Evolutionary conservation across 805 yeast genomes (phyloP).

Genomic region (Dipodascus albidus): DNA sequence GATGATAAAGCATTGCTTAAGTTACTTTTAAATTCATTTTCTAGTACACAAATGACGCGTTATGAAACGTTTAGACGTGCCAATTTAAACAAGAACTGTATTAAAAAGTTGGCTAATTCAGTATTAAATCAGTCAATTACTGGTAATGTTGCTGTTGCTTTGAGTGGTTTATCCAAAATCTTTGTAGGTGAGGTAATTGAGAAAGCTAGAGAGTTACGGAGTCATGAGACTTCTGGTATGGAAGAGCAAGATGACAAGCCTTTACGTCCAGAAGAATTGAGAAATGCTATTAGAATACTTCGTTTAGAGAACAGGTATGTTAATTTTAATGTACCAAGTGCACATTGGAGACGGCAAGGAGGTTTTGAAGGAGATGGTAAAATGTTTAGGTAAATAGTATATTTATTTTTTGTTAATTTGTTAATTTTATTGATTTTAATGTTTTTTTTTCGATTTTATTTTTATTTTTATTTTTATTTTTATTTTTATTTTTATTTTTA

Average conservation of each 20-base stretch:
- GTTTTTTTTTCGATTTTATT: background rate
- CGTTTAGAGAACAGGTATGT: slow-evolving; percentile 45
- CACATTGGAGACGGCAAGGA: slow-evolving; percentile 63
- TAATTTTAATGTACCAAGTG: slow-evolving; percentile 32
- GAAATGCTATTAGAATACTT: slow-evolving; percentile 72
- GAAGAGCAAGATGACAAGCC: slow-evolving; percentile 32
- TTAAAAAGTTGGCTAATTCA: slow-evolving; percentile 68
- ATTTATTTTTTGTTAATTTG: too few species aligned
- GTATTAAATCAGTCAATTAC: slow-evolving; percentile 73
- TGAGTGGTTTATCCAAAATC: slow-evolving; percentile 81
- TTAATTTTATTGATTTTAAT: background rate
- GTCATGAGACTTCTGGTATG: slow-evolving; percentile 19
- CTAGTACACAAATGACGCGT: slow-evolving; percentile 72
- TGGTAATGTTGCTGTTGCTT: slow-evolving; percentile 64
- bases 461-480: background rate
- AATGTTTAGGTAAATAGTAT: slow-evolving; percentile 44
- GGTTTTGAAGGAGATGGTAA: slow-evolving; percentile 53
- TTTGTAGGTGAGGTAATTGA: slow-evolving; percentile 86
- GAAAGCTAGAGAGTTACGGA: slow-evolving; percentile 62
- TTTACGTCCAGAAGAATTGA: slow-evolving; percentile 67
- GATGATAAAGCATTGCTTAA: slow-evolving; percentile 22
- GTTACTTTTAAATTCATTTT: slow-evolving; percentile 58
- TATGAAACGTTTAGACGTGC: slow-evolving; percentile 83
- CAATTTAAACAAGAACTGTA: slow-evolving; percentile 57
- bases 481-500: background rate